phyloP scores from a whole-genome alignment of 2,329 filamentous ascomycete genomes.

The Mollisiaceae sp. region DNA sequence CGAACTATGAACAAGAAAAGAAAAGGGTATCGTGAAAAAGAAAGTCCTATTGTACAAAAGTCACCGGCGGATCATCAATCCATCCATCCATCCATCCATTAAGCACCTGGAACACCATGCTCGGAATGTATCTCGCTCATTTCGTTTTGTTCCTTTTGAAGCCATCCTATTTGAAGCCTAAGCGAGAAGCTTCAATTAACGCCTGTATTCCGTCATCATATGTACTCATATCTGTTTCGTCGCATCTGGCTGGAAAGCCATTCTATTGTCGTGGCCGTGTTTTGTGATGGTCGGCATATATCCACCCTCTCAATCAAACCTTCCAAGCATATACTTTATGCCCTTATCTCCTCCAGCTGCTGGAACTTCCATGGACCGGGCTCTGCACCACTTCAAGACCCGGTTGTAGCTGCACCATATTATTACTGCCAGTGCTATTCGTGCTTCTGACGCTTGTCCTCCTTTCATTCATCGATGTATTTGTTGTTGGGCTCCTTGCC shows the following conservation, averaged over 20 bases:
- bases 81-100: not conserved
- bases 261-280: not conserved
- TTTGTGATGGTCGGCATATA: not conserved
- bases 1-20: constrained; percentile 3
- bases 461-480: not conserved
- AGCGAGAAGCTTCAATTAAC: not conserved
- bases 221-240: not conserved
- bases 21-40: constrained; percentile 6
- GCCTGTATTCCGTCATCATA: not conserved
- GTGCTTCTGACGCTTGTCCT: constrained; percentile 2
- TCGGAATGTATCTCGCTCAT: not conserved
- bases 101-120: constrained; percentile 5
- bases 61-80: not conserved
- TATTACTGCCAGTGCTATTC: constrained; percentile 10
- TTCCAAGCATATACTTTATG: not conserved
- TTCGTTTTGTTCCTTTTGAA: not conserved
- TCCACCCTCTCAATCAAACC: not conserved
- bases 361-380: not conserved
- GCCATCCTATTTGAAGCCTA: not conserved
- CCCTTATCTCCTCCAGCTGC: not conserved
- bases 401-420: constrained; percentile 4
- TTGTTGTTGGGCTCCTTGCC: constrained; percentile 1
- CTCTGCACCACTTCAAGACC: constrained; percentile 5
- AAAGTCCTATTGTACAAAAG: constrained; percentile 1
- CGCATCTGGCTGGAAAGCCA: not conserved